Evolutionary conservation across 768 basidiomycete genomes (phyloP).

Genomic region (Lactifluus hygrophoroides): DNA sequence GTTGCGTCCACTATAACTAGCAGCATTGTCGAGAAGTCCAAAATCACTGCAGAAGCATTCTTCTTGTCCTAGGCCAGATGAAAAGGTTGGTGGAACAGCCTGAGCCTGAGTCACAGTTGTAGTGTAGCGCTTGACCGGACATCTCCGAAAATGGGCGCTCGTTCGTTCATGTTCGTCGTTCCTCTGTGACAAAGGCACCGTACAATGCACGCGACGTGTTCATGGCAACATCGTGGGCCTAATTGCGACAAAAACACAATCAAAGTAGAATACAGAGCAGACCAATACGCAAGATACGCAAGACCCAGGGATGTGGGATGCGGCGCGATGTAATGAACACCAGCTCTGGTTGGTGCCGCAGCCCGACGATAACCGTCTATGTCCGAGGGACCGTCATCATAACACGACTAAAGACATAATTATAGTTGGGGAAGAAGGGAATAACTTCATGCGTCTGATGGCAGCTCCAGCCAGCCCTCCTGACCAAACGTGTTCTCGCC

Average conservation of each 20-base stretch:
- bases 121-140: not conserved
- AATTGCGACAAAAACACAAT: conserved; percentile 9
- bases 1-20: not conserved
- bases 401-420: conserved; percentile 15
- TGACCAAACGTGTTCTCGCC: conserved; percentile 93
- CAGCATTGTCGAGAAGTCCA: no score
- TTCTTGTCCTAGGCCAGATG: no score
- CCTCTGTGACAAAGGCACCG: no score
- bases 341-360: not conserved
- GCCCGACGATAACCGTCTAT: conserved; percentile 10
- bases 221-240: not conserved
- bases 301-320: conserved; percentile 4
- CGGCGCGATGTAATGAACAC: not conserved
- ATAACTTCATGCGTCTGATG: conserved; percentile 18
- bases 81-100: no score
- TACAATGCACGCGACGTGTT: not conserved
- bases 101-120: no score
- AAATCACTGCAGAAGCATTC: no score
- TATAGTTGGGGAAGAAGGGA: not conserved
- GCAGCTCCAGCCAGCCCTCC: conserved; percentile 19
- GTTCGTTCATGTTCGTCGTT: no score
- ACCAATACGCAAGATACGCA: conserved; percentile 17
- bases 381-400: conserved; percentile 6
- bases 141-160: no score
- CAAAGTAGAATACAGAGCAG: conserved; percentile 17